Evolutionary conservation across 371 early-diverging fungal genomes (phyloP), one percentile per base, ranked within the genome.

Genomic region (Thermomucor indicae-seudaticae): DNA sequence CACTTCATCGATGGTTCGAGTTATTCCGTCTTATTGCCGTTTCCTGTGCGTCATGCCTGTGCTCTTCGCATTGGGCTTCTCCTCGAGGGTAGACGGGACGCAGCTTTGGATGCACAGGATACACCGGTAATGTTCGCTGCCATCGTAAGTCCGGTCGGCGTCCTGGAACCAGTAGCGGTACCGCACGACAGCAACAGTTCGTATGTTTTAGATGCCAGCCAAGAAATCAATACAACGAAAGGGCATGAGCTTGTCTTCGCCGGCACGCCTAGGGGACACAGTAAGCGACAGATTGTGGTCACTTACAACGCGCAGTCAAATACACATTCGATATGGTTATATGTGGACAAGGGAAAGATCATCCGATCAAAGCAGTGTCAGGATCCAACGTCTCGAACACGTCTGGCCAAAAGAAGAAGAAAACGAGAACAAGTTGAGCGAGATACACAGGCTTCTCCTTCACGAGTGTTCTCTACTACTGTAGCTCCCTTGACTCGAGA

Each of bases 1-100:
- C 43, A 59, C 34, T 54, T 59, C 43, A 35, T 20, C 7, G 59
- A 59, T 20, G 59, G 59, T 14, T 30, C 30, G 27, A 47, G 34
- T 27, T 54, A 59, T 24, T 49, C 48, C 3, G 46, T 59, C 14
- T 45, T 49, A 32, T 37, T 59, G 16, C 50, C 52, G 0, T 53
- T 53, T 35, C 31, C 46, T 1, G 54, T 59, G 7, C 59, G 54
- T 27, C 35, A 32, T 20, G 48, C 49, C 3, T 48, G 49, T 16
- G 44, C 58, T 4, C 23, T 58, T 2, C 34, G 53, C n/a, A 46
- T 58, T 8, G 58, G 58, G 6, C 14, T 58, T 6, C 24, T 58
- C 16, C 40, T 58, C 27, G 53, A 58, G n/a, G 31, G 39, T 3
- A 49, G 49, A 43, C 44, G 37, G 1, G 39, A 27, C 11, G 53